These are phyloP conservation scores for Aureobasidium sp. DNA, from an alignment of 2,329 filamentous ascomycete genomes.

Conservation along the genomic window DNA sequence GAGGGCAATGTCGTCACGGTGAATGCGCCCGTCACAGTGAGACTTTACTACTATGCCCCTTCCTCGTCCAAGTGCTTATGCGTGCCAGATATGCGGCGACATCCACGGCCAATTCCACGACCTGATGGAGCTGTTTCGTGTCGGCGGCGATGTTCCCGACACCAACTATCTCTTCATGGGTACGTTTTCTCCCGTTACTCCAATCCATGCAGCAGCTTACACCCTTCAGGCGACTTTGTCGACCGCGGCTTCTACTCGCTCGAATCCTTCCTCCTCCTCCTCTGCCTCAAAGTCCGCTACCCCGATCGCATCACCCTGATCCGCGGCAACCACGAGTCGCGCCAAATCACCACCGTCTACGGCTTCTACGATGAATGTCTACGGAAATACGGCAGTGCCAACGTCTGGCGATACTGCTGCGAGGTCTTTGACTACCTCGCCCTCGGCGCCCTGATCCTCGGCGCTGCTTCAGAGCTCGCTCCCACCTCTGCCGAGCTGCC, in stretches of 20 bases:
- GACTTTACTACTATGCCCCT: slow-evolving; percentile 19
- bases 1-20: slow-evolving; percentile 97
- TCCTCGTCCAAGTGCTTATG: neutral
- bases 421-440: slow-evolving; percentile 97
- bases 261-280: slow-evolving; percentile 89
- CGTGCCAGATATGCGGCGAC: slow-evolving; percentile 78
- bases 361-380: slow-evolving; percentile 98
- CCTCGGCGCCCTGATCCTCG: slow-evolving; percentile 82
- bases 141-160: slow-evolving; percentile 88
- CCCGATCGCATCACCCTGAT: slow-evolving; percentile 96
- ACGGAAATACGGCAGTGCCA: slow-evolving; percentile 91
- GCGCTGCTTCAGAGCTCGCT: slow-evolving; percentile 60
- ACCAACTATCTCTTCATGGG: slow-evolving; percentile 98
- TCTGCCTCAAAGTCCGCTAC: slow-evolving; percentile 95
- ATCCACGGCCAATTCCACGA: slow-evolving; percentile 97
- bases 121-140: slow-evolving; percentile 91
- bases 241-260: slow-evolving; percentile 97
- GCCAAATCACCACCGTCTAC: slow-evolving; percentile 95
- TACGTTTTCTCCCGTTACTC: slow-evolving; percentile 33
- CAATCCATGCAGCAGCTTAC: neutral
- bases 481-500: slow-evolving; percentile 32
- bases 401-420: slow-evolving; percentile 90
- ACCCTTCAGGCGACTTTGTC: slow-evolving; percentile 76
- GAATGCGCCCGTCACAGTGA: slow-evolving; percentile 82
- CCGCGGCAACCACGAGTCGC: slow-evolving; percentile 72